Percentiles rank a stretch among this genome's conserved stretches.
Evolutionary conservation across 1,284 basidiomycete species (phyloP).

Genomic region (Tremellales sp.): DNA sequence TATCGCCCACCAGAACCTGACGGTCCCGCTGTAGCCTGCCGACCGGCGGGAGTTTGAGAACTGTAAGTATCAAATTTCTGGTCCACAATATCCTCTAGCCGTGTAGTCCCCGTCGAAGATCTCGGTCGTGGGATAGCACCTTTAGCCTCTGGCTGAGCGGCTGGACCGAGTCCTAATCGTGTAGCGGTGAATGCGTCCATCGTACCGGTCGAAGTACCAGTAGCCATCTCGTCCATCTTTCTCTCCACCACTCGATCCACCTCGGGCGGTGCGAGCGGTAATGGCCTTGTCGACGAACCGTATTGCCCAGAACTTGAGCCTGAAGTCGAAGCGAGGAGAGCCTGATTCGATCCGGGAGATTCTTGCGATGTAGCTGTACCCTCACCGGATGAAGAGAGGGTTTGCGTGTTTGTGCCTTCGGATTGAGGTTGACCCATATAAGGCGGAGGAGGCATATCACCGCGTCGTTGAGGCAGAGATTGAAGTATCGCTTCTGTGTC

Average conservation of each 20-base stretch:
- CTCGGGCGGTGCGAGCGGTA: not conserved
- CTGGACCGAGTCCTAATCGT: not conserved
- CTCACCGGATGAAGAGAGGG: not conserved
- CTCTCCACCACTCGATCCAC: not conserved
- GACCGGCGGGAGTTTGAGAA: not conserved
- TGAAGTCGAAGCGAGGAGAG: not conserved
- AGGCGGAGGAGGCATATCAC: not conserved
- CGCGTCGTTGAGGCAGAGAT: no score
- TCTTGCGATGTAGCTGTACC: not conserved
- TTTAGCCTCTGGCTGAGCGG: not conserved
- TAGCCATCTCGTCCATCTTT: not conserved
- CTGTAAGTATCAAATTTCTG: not conserved
- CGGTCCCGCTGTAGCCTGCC: not conserved
- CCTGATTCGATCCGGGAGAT: not conserved
- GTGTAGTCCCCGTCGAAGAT: not conserved
- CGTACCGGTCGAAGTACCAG: not conserved
- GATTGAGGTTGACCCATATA: not conserved
- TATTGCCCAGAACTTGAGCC: not conserved
- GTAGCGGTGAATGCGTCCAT: not conserved
- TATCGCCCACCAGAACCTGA: not conserved
- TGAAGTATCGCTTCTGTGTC: not conserved
- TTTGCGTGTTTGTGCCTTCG: not conserved
- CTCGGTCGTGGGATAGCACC: no score
- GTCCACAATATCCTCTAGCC: not conserved
- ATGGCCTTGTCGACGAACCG: not conserved